Evolutionary conservation across 768 basidiomycete species (phyloP).

Genomic region (Tylopilus plumbeoviolaceoides): DNA sequence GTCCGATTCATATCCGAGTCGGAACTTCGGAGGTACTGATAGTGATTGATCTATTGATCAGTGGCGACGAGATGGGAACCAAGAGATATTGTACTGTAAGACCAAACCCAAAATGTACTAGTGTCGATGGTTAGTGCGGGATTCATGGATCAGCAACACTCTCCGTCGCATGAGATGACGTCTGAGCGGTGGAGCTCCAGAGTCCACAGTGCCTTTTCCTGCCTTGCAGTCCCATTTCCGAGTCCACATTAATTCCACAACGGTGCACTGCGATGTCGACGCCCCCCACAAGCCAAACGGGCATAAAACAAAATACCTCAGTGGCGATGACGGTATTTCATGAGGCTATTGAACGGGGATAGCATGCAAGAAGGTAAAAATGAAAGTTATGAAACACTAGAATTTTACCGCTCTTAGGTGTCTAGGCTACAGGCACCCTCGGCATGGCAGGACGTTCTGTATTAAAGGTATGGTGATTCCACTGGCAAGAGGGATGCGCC

Average conservation of each 20-base stretch:
- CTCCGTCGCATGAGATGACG: conserved; percentile 34
- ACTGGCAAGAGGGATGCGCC: conserved; percentile 23
- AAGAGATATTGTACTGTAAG: background rate
- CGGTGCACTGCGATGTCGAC: conserved; percentile 7
- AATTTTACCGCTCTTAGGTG: conserved; percentile 49
- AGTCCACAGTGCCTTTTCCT: too few species aligned
- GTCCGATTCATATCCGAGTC: conserved; percentile 3
- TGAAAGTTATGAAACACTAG: background rate
- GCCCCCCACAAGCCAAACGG: too few species aligned
- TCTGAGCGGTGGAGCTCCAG: too few species aligned
- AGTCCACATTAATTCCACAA: conserved; percentile 28
- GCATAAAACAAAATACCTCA: too few species aligned
- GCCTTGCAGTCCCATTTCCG: too few species aligned
- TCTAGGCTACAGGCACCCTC: conserved; percentile 49
- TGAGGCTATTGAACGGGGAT: background rate
- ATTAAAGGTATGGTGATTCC: conserved; percentile 35
- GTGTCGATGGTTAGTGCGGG: background rate
- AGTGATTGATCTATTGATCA: conserved; percentile 9
- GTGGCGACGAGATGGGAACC: background rate
- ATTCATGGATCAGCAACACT: too few species aligned
- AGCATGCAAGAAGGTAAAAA: too few species aligned
- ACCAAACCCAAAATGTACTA: background rate
- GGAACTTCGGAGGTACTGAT: background rate
- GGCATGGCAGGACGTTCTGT: conserved; percentile 42
- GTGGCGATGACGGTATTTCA: too few species aligned